Conservation (phyloP, 2,329 filamentous ascomycete genomes). For the Aureobasidium sp. region DNA sequence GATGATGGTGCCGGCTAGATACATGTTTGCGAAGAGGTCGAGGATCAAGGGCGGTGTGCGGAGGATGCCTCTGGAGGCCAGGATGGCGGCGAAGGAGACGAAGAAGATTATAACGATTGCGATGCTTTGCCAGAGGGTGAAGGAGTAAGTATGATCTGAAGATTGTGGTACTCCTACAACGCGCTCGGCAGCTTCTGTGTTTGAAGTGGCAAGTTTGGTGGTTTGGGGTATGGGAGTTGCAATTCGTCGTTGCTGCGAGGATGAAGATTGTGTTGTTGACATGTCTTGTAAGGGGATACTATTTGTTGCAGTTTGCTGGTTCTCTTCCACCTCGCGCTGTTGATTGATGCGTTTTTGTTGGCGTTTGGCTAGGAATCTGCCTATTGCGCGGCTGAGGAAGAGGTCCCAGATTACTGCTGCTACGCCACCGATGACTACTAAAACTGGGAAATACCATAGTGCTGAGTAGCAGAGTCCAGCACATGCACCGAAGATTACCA, state of each 20-base stretch:
- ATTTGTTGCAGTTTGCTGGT: too few species aligned
- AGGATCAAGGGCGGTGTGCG: slow-evolving; percentile 39
- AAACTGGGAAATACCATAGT: slow-evolving; percentile 64
- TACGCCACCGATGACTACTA: slow-evolving; percentile 50
- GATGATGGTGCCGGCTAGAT: slow-evolving; percentile 58
- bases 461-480: slow-evolving; percentile 63
- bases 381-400: background rate
- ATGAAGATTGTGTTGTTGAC: background rate
- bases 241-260: background rate
- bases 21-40: slow-evolving; percentile 62
- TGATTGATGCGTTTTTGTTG: background rate
- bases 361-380: background rate
- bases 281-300: background rate
- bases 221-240: too few species aligned
- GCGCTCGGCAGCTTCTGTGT: background rate
- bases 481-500: slow-evolving; percentile 54
- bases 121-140: background rate
- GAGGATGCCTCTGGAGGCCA: slow-evolving; percentile 39
- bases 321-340: background rate
- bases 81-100: slow-evolving; percentile 44
- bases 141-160: background rate
- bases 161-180: background rate
- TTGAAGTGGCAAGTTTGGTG: background rate
- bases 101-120: slow-evolving; percentile 9
- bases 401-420: slow-evolving; percentile 48